These are phyloP conservation scores for Coemansia sp. DNA, from an alignment of 192 early-diverging fungal species.

Conservation along the genomic window DNA sequence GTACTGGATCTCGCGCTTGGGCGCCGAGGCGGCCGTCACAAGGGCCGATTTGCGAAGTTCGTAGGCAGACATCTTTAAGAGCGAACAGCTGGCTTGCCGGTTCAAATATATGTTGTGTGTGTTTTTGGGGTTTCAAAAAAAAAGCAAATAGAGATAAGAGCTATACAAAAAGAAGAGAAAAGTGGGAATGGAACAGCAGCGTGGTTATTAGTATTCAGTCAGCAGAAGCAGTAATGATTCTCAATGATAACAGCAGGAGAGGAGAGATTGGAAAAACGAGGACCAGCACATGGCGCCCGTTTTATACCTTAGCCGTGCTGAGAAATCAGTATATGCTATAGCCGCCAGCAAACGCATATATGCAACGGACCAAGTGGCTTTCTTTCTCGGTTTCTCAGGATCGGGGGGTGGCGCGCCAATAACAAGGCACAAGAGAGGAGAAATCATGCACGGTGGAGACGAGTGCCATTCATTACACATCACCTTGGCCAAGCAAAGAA, in stretches of 20 bases:
- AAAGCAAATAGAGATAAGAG: background rate
- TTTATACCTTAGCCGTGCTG: background rate
- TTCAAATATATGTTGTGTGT: background rate
- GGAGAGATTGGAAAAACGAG: background rate
- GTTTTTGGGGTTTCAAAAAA: background rate
- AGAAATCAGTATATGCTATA: no score
- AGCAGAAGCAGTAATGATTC: no score
- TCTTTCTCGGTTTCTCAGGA: background rate
- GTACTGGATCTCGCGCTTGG: slow-evolving; percentile 74
- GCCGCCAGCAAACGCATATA: no score
- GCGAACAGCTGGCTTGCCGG: no score
- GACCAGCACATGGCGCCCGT: background rate
- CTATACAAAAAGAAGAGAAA: background rate
- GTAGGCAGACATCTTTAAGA: slow-evolving; percentile 40
- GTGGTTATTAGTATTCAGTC: background rate
- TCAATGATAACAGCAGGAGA: background rate
- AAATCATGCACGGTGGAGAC: no score
- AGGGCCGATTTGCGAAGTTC: slow-evolving; percentile 59
- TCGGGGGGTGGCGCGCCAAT: background rate
- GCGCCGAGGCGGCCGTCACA: slow-evolving; percentile 61
- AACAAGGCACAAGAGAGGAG: no score
- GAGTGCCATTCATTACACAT: no score
- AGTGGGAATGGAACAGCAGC: background rate
- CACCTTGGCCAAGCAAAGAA: no score
- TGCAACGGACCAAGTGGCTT: no score